Evolutionary conservation across 2,329 filamentous ascomycete genomes (phyloP), one percentile per base, ranked within the genome.

Genomic region (Pestalotiopsis sp.): DNA sequence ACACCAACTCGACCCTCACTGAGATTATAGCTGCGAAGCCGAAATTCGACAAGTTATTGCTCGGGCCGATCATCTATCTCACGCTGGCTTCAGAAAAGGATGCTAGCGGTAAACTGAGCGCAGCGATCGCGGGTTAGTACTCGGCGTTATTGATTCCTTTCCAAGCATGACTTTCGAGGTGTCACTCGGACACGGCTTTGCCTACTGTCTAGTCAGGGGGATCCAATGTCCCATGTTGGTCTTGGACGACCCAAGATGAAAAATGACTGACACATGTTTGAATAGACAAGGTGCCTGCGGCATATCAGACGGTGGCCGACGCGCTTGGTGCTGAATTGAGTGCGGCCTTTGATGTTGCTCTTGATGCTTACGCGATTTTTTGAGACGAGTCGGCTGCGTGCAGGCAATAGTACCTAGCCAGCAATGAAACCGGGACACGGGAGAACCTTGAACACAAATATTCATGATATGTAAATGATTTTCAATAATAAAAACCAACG

Each of bases 31-130:
- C 68, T 12, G 73, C 78, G 36, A 84, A 84, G 75, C 77, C 75
- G 23, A 82, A 83, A 70, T 87, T 86, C 68, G 80, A 85, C 71
- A 75, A 75, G 52, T 73, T 84, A 5, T 66, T 83, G 1, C 71
- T 86, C 45, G 78, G 76, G 61, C 82, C 83, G 0, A 72, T 84
- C 45, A 83, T 86, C 45, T 74, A 84, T 52, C 58, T 82, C 17
- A 82, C 81, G 68, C 72, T 87, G 31, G 72, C 81, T 67, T 69
- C 79, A 6, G 77, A 86, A 75, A 79, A 81, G 72, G 70, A 73
- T 1, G 82, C 83, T 0, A 82, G 82, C 0, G 73, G 75, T 27
- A 76, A 81, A 11, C 79, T 85, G 56, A 79, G 79, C 52, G 69
- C 68, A 2, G 80, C 79, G 0, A 74, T 85, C 11, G 69, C 83